phyloP scores from a whole-genome alignment of 495 filamentous ascomycete genomes.

The Podospora tetraspora region DNA sequence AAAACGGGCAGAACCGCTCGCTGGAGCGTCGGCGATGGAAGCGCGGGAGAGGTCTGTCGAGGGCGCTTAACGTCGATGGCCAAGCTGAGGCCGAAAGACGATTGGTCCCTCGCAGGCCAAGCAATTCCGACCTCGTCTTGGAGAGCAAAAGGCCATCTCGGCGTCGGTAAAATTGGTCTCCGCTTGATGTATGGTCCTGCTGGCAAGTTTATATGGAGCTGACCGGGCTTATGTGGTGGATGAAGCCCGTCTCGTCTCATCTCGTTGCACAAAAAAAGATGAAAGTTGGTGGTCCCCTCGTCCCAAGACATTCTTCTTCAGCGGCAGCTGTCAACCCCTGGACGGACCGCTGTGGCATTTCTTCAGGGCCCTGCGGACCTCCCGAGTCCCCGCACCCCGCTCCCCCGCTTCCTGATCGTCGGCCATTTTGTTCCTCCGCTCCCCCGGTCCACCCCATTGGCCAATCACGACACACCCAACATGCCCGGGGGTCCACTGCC shows the following conservation, averaged over 20 bases:
- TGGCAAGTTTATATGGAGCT: background rate
- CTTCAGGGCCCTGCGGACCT: background rate
- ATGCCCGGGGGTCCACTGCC: background rate
- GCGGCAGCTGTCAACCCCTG: background rate
- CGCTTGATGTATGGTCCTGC: background rate
- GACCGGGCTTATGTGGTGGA: background rate
- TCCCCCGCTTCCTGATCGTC: background rate
- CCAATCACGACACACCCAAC: background rate
- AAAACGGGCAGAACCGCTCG: background rate
- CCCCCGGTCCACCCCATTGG: background rate
- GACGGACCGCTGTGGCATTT: background rate
- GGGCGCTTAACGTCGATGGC: slow-evolving; percentile 26
- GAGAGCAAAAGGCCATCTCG: slow-evolving; percentile 4
- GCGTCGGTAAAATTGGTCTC: slow-evolving; percentile 2
- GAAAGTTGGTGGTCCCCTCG: background rate
- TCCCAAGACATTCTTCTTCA: background rate
- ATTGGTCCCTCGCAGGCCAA: slow-evolving; percentile 21
- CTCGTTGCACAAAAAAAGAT: background rate
- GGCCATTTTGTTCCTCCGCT: background rate
- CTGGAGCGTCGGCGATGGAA: slow-evolving; percentile 11
- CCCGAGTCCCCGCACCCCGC: background rate
- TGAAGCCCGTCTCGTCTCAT: background rate
- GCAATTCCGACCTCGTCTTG: slow-evolving; percentile 1
- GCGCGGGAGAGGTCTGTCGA: slow-evolving; percentile 20
- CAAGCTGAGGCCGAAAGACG: background rate